Evolutionary conservation across 371 early-diverging fungal species (phyloP), one percentile per base, ranked within the genome.

Genomic region (Apophysomyces trapeziformis): DNA sequence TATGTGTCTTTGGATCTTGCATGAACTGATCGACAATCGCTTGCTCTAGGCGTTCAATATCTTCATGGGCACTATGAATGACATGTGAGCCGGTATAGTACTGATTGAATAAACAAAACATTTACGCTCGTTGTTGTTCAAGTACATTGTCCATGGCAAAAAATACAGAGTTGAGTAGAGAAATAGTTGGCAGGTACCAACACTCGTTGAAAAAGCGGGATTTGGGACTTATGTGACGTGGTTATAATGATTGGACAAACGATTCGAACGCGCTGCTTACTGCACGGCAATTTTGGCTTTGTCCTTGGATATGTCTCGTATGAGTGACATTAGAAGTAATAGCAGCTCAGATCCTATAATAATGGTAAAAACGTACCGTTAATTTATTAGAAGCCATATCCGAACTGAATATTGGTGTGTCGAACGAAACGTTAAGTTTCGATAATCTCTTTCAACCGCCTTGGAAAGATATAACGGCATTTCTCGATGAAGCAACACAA

Each of bases 41-140:
- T 68, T 93, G 88, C 71, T 97, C 97, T 32, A 96, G 73, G 50
- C 95, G 92, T 75, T 98, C 99, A 57, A 94, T 83, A 70, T 94
- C 95, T 85, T 98, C 97, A 75, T 95, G 93, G 13, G 88, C 84
- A 62, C 87, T 84, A 58, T 77, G 38, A 7, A 8, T 1, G 16
- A 57, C 32, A 38, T 21, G 13, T 38, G 35, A 41, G 6, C 38
- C 47, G 32, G 32, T 3, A 26, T 26, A 7, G 44, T 4, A 36
- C n/a, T 18, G n/a, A 39, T 2, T 50, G 14, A 9, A 38, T 14
- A 11, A 45, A 39, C 13, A 50, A n/a, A 13, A 36, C 18, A 46
- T 46, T 60, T 75, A 77, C 71, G 78, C 76, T 60, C 95, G 85
- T 77, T 93, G 93, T 67, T 80, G 83, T 66, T 94, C 95, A 18